Evolutionary conservation across 768 basidiomycete species (phyloP), one percentile per base, ranked within the genome.

Genomic region (Daedaleopsis nitida): DNA sequence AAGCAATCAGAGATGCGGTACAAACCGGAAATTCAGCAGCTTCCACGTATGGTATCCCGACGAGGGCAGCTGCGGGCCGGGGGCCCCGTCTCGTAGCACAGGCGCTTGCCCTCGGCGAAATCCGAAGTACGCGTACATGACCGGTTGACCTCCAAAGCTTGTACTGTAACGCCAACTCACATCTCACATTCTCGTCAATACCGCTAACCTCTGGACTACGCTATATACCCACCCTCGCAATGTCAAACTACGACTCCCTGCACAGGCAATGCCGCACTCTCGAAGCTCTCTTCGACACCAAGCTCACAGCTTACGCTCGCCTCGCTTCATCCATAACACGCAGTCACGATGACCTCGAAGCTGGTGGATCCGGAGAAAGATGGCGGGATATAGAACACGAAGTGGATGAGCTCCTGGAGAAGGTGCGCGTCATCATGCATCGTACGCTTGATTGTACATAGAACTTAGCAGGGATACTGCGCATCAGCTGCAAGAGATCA

Each of bases 251-350:
- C 78, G 96, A 98, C 67, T 84, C 89, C 57, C 81, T 98, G 35
- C 91, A 97, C 69, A 80, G 94, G 56, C 94, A 96, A 74, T 93
- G 93, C 76, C 83, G 96, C 68, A 95, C 95, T 5, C 86, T 98
- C 27, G 96, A 98, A 72, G 93, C 94, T 49, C 82, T 94, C 23
- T 91, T 98, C 64, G 94, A 97, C 71, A 78, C 90, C 35, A 96
- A 97, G 73, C 81, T 99, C 34, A 93, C 93, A 0, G 81, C 92
- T 11, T 98, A 98, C 75, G 86, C 93, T 19, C 91, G 93, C 67
- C 80, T 97, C 44, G 94, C 91, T 9, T 84, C 89, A 5, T 80
- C 80, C 34, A 81, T 89, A 63, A 83, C 84, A 13, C 78, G 78
- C 57, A 79, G 74, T 45, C 75, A 83, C 62, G 74, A 80, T 52